These are phyloP conservation scores for Globisporangium echinulatum DNA, from an alignment of 352 stramenopile genomes.

Conservation along the genomic window DNA sequence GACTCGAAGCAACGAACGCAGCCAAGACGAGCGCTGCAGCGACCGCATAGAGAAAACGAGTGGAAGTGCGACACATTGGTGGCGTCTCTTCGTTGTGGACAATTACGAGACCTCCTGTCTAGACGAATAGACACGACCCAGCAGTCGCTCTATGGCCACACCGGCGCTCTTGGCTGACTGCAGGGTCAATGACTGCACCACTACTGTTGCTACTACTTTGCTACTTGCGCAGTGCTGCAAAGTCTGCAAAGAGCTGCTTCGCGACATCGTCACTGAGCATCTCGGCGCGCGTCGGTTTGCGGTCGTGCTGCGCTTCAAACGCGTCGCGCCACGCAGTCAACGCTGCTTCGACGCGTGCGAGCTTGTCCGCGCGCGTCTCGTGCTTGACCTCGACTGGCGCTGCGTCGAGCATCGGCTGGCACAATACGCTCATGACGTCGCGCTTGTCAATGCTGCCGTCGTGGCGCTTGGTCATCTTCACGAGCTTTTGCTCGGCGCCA, in stretches of 20 bases:
- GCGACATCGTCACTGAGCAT: conserved; percentile 51
- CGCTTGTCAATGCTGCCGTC: conserved; percentile 53
- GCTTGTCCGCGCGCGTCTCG: conserved; percentile 55
- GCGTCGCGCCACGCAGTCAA: conserved; percentile 58
- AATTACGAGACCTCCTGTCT: no score
- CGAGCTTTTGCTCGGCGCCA: conserved; percentile 66
- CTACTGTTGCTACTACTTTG: no score
- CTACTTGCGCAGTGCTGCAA: conserved; percentile 62
- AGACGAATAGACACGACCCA: background rate
- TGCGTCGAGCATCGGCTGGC: conserved; percentile 69
- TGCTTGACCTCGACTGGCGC: conserved; percentile 34
- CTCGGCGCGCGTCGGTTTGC: conserved; percentile 57
- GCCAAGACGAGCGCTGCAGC: conserved; percentile 11
- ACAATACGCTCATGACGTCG: conserved; percentile 83
- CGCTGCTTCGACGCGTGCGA: conserved; percentile 45
- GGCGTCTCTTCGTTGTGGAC: no score
- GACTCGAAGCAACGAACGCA: conserved; percentile 55
- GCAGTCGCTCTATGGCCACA: background rate
- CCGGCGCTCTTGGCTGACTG: no score
- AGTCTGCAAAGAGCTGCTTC: conserved; percentile 65
- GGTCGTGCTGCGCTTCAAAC: conserved; percentile 47
- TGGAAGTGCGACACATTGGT: background rate
- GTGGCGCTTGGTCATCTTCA: conserved; percentile 73
- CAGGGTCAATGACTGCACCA: no score
- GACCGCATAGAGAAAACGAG: background rate